These are phyloP conservation scores for Rhodotorula graminis DNA, from an alignment of 768 basidiomycete species.

Conservation along the genomic window DNA sequence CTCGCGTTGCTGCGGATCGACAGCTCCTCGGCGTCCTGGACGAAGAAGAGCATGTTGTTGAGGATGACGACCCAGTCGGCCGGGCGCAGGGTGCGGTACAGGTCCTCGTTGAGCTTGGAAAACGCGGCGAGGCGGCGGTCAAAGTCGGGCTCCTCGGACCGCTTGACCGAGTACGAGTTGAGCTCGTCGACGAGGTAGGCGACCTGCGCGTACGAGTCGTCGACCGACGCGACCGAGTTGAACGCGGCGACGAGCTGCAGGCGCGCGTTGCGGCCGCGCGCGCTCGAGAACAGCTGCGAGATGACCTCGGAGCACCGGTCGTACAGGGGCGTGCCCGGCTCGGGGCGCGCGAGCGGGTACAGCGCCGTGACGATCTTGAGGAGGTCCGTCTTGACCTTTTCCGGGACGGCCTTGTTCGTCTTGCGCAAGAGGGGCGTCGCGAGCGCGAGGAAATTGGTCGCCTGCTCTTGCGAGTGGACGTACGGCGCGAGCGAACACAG, in stretches of 20 bases:
- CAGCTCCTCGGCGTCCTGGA: slow-evolving; percentile 75
- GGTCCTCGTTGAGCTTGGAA: slow-evolving; percentile 64
- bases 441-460: slow-evolving; percentile 63
- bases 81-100: slow-evolving; percentile 53
- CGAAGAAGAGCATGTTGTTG: slow-evolving; percentile 74
- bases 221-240: slow-evolving; percentile 53
- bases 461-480: slow-evolving; percentile 65
- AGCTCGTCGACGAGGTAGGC: slow-evolving; percentile 60
- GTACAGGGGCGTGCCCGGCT: slow-evolving; percentile 42
- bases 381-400: slow-evolving; percentile 78
- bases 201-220: slow-evolving; percentile 53
- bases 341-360: slow-evolving; percentile 53
- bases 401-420: slow-evolving; percentile 68
- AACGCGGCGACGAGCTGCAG: slow-evolving; percentile 65
- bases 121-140: slow-evolving; percentile 76
- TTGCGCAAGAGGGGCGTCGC: slow-evolving; percentile 76
- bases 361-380: slow-evolving; percentile 65
- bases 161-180: slow-evolving; percentile 77
- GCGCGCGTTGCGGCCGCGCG: slow-evolving; percentile 69
- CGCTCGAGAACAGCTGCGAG: slow-evolving; percentile 68
- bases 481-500: slow-evolving; percentile 74
- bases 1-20: slow-evolving; percentile 78
- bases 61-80: slow-evolving; percentile 75
- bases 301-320: slow-evolving; percentile 57
- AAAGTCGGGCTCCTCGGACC: slow-evolving; percentile 89